Conservation (phyloP, 352 stramenopile genomes). For the Globisporangium parvum region DNA sequence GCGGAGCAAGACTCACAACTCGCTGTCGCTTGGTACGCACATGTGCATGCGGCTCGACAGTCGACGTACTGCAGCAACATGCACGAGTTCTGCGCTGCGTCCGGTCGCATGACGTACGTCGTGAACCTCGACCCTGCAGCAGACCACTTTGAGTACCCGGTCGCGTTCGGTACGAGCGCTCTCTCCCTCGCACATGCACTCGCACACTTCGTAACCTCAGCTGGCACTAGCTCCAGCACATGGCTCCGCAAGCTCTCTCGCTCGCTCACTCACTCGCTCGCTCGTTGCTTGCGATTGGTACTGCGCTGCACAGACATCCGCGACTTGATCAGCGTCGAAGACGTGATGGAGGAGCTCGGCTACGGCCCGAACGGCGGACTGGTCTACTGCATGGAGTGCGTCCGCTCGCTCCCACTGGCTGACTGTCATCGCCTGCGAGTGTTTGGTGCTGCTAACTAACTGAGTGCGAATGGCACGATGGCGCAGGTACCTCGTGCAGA, state of each 20-base stretch:
- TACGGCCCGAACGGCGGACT: slow-evolving; percentile 98
- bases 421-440: too few species aligned
- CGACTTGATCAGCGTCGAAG: slow-evolving; percentile 94
- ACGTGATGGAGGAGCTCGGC: slow-evolving; percentile 96
- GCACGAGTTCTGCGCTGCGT: slow-evolving; percentile 87
- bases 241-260: not conserved
- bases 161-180: slow-evolving; percentile 69
- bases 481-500: slow-evolving; percentile 83
- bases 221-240: not conserved
- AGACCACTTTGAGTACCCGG: slow-evolving; percentile 86
- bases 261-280: not conserved
- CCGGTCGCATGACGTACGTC: slow-evolving; percentile 87
- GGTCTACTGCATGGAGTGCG: slow-evolving; percentile 99
- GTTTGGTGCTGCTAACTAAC: not conserved
- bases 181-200: not conserved
- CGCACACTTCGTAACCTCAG: too few species aligned
- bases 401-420: slow-evolving; percentile 14
- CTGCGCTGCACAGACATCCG: slow-evolving; percentile 74
- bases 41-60: slow-evolving; percentile 19
- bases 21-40: not conserved
- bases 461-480: not conserved
- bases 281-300: slow-evolving; percentile 2
- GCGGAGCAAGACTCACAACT: not conserved
- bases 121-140: slow-evolving; percentile 97
- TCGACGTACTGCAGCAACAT: slow-evolving; percentile 93